Evolutionary conservation across 2,329 filamentous ascomycete genomes (phyloP), one percentile per base, ranked within the genome.

Genomic region (Penicillium sp.): DNA sequence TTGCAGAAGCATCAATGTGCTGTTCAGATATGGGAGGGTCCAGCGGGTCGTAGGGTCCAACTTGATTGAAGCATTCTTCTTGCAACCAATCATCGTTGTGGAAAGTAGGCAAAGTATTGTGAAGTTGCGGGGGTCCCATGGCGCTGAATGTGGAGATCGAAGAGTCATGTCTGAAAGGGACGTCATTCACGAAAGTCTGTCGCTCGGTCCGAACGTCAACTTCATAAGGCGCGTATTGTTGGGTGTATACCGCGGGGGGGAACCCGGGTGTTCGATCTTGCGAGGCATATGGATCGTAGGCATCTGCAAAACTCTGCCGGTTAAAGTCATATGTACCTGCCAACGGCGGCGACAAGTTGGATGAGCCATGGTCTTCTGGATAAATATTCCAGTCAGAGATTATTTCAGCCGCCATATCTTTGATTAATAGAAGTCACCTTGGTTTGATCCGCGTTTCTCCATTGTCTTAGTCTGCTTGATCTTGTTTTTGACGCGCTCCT

Each of bases 401-500:
- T n/a, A n/a, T 10, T 31, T 31, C 28, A 7, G 28, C 7, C 7
- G 28, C 6, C 28, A 9, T 9, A 7, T 31, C 28, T 9, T 10
- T 31, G 28, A 9, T n/a, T 16, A 38, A 38, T 3, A 5, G 16
- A 4, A 38, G 6, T 10, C 65, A 63, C 76, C 73, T 60, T 74
- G 65, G 28, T 71, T 69, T 47, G 81, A 75, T 47, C 85, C 81
- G 47, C 84, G 80, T 84, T 96, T 96, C 76, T 96, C 93, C 24
- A 86, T 86, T 62, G 95, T 81, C 83, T 97, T 97, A 70, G 94
- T 97, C 70, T 87, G 85, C 84, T 96, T 96, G 80, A 99, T 97
- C 74, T 93, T 90, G 74, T 88, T 87, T 82, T 99, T 99, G 81
- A 99, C 95, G 63, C 87, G 79, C 70, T 97, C 94, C 78, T 97